Evolutionary conservation across 2,329 filamentous ascomycete genomes (phyloP).

Genomic region (Sclerotinia nivalis): DNA sequence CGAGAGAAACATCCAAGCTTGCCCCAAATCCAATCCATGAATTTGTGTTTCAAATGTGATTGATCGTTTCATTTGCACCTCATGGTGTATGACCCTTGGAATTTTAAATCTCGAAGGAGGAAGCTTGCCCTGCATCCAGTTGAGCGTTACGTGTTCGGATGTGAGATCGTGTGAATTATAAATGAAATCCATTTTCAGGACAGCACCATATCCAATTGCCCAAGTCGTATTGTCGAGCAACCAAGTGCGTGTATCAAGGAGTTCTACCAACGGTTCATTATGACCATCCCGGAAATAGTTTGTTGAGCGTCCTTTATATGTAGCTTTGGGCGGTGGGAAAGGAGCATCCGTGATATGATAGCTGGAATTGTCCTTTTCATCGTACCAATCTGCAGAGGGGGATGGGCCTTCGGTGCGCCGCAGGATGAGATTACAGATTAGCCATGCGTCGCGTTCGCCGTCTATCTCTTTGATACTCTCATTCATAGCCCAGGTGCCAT

Average conservation of each 20-base stretch:
- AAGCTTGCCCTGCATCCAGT: background rate
- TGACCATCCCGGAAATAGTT: background rate
- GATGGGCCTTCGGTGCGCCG: background rate
- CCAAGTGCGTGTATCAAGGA: background rate
- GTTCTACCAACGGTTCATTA: background rate
- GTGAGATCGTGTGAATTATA: background rate
- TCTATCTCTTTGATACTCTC: background rate
- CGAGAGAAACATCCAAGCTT: background rate
- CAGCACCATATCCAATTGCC: background rate
- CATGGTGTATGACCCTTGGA: background rate
- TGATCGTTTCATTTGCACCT: background rate
- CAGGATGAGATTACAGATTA: background rate
- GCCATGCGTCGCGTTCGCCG: background rate
- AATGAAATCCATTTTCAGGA: background rate
- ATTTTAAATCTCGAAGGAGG: background rate
- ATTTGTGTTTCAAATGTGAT: background rate
- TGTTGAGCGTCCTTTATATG: background rate
- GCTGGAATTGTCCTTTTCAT: constrained; percentile 3
- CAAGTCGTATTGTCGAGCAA: no score
- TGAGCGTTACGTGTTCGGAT: background rate
- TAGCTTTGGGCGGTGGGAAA: background rate
- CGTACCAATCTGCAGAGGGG: background rate
- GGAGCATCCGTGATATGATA: constrained; percentile 2
- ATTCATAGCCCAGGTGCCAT: background rate
- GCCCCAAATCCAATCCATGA: background rate